phyloP scores from a whole-genome alignment of 73 alveolate species.

The Paramecium pentaurelia region DNA sequence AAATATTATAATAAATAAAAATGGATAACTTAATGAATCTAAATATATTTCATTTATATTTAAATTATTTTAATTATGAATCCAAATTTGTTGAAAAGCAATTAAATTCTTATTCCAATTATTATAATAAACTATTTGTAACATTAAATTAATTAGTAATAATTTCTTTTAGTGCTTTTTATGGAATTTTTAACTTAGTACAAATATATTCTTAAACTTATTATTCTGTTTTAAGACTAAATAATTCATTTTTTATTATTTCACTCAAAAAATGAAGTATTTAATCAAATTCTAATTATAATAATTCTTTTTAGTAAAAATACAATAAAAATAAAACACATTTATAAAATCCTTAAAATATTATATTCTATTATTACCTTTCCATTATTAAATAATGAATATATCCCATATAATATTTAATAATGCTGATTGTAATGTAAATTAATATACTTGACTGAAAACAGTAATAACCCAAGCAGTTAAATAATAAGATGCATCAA shows the following conservation, averaged over 20 bases:
- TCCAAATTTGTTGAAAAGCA: slow-evolving; percentile 24
- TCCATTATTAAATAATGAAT: slow-evolving; percentile 67
- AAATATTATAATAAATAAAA: neutral
- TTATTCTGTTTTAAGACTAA: neutral
- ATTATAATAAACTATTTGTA: neutral
- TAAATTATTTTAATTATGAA: neutral
- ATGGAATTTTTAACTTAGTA: neutral
- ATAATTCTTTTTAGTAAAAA: neutral
- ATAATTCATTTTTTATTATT: slow-evolving; percentile 42
- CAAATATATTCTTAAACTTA: neutral
- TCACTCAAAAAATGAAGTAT: slow-evolving; percentile 45
- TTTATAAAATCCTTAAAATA: slow-evolving; percentile 24
- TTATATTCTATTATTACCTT: slow-evolving; percentile 31
- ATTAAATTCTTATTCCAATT: neutral
- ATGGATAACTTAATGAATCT: neutral
- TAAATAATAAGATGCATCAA: slow-evolving; percentile 73
- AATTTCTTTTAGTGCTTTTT: neutral
- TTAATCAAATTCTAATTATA: slow-evolving; percentile 53
- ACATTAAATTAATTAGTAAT: neutral
- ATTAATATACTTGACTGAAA: slow-evolving; percentile 64
- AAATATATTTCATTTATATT: neutral
- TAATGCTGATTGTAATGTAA: slow-evolving; percentile 65
- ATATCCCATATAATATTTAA: slow-evolving; percentile 72
- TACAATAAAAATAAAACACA: neutral
- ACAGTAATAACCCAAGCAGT: slow-evolving; percentile 86